Conservation (phyloP, 2,329 filamentous ascomycete genomes). For the Venturia effusa region DNA sequence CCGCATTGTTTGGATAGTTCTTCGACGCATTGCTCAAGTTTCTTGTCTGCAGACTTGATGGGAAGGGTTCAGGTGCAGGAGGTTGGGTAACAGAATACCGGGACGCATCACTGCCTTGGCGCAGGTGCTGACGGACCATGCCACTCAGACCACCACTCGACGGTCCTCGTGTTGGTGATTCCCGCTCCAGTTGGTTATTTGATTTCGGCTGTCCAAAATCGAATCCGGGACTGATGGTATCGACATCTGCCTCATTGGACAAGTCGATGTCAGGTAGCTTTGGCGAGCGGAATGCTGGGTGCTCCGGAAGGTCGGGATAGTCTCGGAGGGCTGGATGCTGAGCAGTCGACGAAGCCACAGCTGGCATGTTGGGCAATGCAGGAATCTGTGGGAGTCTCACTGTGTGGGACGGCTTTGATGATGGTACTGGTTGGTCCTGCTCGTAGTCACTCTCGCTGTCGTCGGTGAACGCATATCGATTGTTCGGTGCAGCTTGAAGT, state of each 20-base stretch:
- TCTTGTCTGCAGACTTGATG: slow-evolving; percentile 23
- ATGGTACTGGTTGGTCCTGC: slow-evolving; percentile 17
- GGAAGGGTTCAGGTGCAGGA: slow-evolving; percentile 33
- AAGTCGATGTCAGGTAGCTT: not conserved
- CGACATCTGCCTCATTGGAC: not conserved
- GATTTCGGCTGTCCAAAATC: not conserved
- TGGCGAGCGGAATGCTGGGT: slow-evolving; percentile 2
- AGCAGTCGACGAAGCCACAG: not conserved
- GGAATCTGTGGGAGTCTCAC: not conserved
- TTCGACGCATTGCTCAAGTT: slow-evolving; percentile 20
- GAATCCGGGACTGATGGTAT: not conserved
- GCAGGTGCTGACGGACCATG: slow-evolving; percentile 74
- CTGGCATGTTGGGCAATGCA: not conserved
- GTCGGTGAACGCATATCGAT: slow-evolving; percentile 20
- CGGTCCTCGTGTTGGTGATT: slow-evolving; percentile 1
- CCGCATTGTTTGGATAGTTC: slow-evolving; percentile 24
- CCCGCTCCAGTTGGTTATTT: not conserved
- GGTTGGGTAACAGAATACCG: slow-evolving; percentile 45
- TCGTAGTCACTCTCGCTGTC: slow-evolving; percentile 30
- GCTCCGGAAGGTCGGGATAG: not conserved
- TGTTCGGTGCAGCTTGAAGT: slow-evolving; percentile 26
- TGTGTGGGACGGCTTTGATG: not conserved
- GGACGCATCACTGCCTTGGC: slow-evolving; percentile 75
- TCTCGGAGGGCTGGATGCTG: slow-evolving; percentile 8
- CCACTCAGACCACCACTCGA: slow-evolving; percentile 56